A percentile compares a stretch with the other conserved stretches of the same genome.
Evolutionary conservation across 768 basidiomycete species (phyloP).

Genomic region (Lactarius sanguifluus): DNA sequence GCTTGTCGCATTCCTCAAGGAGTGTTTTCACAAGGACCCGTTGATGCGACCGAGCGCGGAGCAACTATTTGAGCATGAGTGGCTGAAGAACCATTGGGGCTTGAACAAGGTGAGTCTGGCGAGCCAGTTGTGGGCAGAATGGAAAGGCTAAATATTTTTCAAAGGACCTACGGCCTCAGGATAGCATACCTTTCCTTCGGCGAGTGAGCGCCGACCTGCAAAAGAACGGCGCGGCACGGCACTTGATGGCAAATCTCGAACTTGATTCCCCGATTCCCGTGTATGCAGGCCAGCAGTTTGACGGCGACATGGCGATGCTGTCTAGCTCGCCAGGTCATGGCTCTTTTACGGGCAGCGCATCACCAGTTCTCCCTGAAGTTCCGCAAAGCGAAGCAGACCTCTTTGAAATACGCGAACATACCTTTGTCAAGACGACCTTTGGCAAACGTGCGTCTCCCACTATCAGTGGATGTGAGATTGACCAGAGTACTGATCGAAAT

Average conservation of each 20-base stretch:
- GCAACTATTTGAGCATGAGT: conserved; percentile 83
- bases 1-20: conserved; percentile 75
- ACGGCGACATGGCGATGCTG: conserved; percentile 26
- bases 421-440: conserved; percentile 91
- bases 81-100: conserved; percentile 82
- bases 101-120: conserved; percentile 61
- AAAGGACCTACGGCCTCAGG: conserved; percentile 83
- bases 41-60: conserved; percentile 79
- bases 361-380: conserved; percentile 29
- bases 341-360: conserved; percentile 11
- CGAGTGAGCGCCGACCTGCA: conserved; percentile 86
- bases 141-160: conserved; percentile 4
- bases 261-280: conserved; percentile 39
- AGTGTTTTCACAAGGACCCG: conserved; percentile 92
- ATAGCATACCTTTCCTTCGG: conserved; percentile 92
- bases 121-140: neutral
- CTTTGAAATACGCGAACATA: conserved; percentile 69
- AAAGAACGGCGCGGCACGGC: conserved; percentile 63
- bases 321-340: conserved; percentile 26
- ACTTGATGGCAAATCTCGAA: conserved; percentile 44
- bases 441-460: conserved; percentile 69
- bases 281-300: neutral
- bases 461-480: conserved; percentile 11
- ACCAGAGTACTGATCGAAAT: conserved; percentile 4
- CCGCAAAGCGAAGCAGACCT: conserved; percentile 34